Conservation (phyloP, 768 basidiomycete genomes). For the Dentipellis fragilis region DNA sequence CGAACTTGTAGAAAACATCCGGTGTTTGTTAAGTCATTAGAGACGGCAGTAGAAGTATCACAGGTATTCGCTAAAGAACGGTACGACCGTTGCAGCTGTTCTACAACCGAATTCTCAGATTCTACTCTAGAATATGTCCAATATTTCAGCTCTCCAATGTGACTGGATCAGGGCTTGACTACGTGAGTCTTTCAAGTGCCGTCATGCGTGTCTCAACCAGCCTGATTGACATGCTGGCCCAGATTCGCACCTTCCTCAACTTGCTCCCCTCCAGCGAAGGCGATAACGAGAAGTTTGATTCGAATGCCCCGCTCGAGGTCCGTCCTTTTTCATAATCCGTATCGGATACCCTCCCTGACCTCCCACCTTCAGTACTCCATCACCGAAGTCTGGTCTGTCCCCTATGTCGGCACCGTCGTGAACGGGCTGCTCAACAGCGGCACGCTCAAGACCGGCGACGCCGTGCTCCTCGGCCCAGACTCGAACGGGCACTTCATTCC, state of each 20-base stretch:
- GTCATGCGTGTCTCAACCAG: neutral
- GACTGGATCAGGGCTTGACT: slow-evolving; percentile 83
- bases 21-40: slow-evolving; percentile 74
- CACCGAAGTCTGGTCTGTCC: slow-evolving; percentile 83
- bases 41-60: slow-evolving; percentile 73
- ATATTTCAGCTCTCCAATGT: slow-evolving; percentile 92
- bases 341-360: slow-evolving; percentile 2
- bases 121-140: slow-evolving; percentile 59
- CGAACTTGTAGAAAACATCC: slow-evolving; percentile 51
- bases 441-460: slow-evolving; percentile 66
- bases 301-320: slow-evolving; percentile 75
- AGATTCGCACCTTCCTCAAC: slow-evolving; percentile 88
- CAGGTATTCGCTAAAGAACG: slow-evolving; percentile 64
- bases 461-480: slow-evolving; percentile 84
- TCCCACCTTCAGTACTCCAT: slow-evolving; percentile 52
- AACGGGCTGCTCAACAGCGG: slow-evolving; percentile 80
- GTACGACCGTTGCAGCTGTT: slow-evolving; percentile 26
- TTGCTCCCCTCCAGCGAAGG: slow-evolving; percentile 80
- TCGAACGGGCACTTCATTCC: slow-evolving; percentile 80
- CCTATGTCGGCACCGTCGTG: slow-evolving; percentile 77
- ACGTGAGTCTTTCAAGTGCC: slow-evolving; percentile 30
- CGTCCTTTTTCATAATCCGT: neutral
- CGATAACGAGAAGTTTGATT: slow-evolving; percentile 71
- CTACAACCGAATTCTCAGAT: neutral
- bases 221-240: neutral